Evolutionary conservation across 495 filamentous ascomycete genomes (phyloP).

Genomic region (Annulohypoxylon maeteangense): DNA sequence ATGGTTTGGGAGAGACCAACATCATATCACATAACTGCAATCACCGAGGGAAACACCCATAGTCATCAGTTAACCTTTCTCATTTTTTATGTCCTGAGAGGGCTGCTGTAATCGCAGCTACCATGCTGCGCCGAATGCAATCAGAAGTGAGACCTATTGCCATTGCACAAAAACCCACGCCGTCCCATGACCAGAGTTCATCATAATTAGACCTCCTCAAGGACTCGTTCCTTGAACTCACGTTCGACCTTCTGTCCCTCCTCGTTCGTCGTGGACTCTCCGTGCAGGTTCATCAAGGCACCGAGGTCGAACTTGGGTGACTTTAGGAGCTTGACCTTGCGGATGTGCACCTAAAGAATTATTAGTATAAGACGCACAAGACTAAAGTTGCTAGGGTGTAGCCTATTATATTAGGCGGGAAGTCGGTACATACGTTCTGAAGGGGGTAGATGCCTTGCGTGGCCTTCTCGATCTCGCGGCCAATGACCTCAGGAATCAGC

Average conservation of each 20-base stretch:
- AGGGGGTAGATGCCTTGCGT: slow-evolving; percentile 99
- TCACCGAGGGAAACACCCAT: slow-evolving; percentile 23
- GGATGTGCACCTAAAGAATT: slow-evolving; percentile 87
- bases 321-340: slow-evolving; percentile 99
- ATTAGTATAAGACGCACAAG: slow-evolving; percentile 22
- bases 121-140: slow-evolving; percentile 68
- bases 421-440: slow-evolving; percentile 82
- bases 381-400: slow-evolving; percentile 24
- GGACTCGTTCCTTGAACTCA: slow-evolving; percentile 97
- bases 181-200: slow-evolving; percentile 54
- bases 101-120: slow-evolving; percentile 59
- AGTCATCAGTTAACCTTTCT: slow-evolving; percentile 47
- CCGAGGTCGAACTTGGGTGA: slow-evolving; percentile 98
- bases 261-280: slow-evolving; percentile 96
- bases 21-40: neutral
- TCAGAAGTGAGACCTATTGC: slow-evolving; percentile 65
- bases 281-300: slow-evolving; percentile 92
- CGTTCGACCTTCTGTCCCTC: slow-evolving; percentile 97
- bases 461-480: slow-evolving; percentile 98
- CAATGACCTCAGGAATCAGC: slow-evolving; percentile 98
- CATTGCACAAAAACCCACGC: slow-evolving; percentile 62
- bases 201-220: slow-evolving; percentile 85
- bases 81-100: slow-evolving; percentile 50
- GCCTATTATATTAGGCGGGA: slow-evolving; percentile 33
- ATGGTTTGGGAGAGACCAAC: neutral